Percentiles rank a stretch among this genome's conserved stretches.
Conservation (phyloP, 441 rosid species). For the Eruca vesicaria region DNA sequence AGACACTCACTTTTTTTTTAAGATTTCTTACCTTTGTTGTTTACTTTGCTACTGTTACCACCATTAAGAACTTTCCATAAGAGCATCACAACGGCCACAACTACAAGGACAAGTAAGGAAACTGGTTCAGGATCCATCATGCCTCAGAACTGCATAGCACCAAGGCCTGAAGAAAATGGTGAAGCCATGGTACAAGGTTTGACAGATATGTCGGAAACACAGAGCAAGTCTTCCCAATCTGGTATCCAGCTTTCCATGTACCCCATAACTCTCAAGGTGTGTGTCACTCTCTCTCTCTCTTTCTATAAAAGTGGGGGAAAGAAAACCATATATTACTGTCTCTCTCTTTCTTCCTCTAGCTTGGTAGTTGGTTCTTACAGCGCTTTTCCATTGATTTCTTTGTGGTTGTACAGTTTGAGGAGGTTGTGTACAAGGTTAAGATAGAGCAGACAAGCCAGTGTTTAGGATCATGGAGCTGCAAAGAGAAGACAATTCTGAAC, state of each 20-base stretch:
- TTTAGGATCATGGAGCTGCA: conserved; percentile 53
- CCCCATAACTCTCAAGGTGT: conserved; percentile 83
- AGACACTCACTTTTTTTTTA: conserved; percentile 26
- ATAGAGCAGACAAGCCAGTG: conserved; percentile 52
- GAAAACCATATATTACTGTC: too few relatives aligned
- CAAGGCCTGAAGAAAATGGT: conserved; percentile 44
- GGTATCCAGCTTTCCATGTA: conserved; percentile 43
- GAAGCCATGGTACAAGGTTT: conserved; percentile 38
- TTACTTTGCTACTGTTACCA: conserved; percentile 16
- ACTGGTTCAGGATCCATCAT: conserved; percentile 32
- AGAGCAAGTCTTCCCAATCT: conserved; percentile 47
- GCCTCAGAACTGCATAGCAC: conserved; percentile 49
- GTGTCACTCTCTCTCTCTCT: conserved; percentile 17
- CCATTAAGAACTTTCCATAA: too few relatives aligned
- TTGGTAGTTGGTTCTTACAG: conserved; percentile 14
- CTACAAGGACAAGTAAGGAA: neutral
- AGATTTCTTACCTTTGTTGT: conserved; percentile 33
- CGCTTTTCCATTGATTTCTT: neutral
- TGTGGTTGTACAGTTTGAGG: conserved; percentile 74
- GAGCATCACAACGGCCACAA: conserved; percentile 19
- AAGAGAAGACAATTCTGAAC: conserved; percentile 74
- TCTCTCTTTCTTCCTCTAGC: neutral
- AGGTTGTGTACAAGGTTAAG: conserved; percentile 80
- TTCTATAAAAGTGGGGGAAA: too few relatives aligned
- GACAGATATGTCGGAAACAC: conserved; percentile 48